Conservation (phyloP, 129 eudicot genomes). For the Flaveria trinervia region DNA sequence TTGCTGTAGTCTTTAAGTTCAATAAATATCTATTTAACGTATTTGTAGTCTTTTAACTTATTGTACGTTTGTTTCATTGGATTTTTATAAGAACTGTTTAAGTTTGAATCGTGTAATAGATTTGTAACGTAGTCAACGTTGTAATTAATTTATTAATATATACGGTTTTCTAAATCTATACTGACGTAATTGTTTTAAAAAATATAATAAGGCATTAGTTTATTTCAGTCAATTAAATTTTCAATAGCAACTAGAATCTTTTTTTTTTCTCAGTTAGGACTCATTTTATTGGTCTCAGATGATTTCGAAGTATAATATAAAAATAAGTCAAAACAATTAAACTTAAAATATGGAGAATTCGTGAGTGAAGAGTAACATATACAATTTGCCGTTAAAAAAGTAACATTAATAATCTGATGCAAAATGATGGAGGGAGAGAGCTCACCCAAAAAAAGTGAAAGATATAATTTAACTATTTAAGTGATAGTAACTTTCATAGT, state of each 20-base stretch:
- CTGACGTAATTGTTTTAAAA: neutral
- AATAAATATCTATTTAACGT: neutral
- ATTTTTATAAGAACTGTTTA: neutral
- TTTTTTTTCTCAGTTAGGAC: too few relatives aligned
- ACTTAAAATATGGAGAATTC: neutral
- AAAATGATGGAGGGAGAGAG: neutral
- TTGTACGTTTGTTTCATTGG: neutral
- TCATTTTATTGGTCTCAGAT: too few relatives aligned
- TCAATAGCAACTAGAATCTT: too few relatives aligned
- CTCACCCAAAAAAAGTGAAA: too few relatives aligned
- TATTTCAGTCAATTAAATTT: too few relatives aligned
- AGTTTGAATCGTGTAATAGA: neutral
- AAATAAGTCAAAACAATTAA: neutral
- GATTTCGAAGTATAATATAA: neutral
- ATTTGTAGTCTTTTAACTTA: neutral
- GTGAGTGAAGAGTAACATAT: neutral
- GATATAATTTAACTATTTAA: neutral
- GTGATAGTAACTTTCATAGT: neutral
- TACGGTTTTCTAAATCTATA: neutral
- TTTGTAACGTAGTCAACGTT: neutral
- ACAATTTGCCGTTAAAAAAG: neutral
- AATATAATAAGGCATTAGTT: neutral
- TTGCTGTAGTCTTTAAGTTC: neutral
- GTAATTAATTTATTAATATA: neutral
- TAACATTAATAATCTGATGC: neutral